These are phyloP conservation scores for Geotrichum reessii DNA, from an alignment of 1,139 yeast genomes.

Conservation along the genomic window DNA sequence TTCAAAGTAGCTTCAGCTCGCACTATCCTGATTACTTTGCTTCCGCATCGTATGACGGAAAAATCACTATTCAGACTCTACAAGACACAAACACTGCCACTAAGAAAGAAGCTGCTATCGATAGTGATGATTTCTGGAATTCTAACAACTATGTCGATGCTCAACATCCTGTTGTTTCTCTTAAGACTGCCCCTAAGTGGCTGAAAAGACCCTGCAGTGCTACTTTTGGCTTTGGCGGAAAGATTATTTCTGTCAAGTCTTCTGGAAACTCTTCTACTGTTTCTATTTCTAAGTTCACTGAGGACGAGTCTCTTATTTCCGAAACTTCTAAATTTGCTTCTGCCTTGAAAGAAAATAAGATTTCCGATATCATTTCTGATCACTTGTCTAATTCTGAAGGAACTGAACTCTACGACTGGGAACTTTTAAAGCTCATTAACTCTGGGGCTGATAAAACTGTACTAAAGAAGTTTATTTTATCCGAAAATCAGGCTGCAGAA, in stretches of 20 bases:
- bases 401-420: conserved; percentile 70
- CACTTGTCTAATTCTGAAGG: conserved; percentile 42
- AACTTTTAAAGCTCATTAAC: conserved; percentile 51
- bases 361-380: conserved; percentile 49
- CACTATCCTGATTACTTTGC: conserved; percentile 87
- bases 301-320: conserved; percentile 35
- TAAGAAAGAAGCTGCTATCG: conserved; percentile 20
- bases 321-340: conserved; percentile 46
- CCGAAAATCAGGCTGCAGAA: conserved; percentile 23
- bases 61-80: conserved; percentile 72
- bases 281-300: conserved; percentile 46
- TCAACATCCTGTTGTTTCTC: conserved; percentile 56
- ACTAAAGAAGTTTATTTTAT: conserved; percentile 28
- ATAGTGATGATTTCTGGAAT: conserved; percentile 70
- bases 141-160: conserved; percentile 61
- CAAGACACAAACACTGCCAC: conserved; percentile 55
- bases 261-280: conserved; percentile 42
- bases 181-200: conserved; percentile 87
- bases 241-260: conserved; percentile 56
- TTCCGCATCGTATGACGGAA: conserved; percentile 88
- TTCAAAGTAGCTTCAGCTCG: conserved; percentile 83
- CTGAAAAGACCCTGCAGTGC: conserved; percentile 69
- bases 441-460: conserved; percentile 43
- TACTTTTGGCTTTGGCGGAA: conserved; percentile 91
- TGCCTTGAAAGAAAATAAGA: conserved; percentile 56